A percentile compares a stretch with the other conserved stretches of the same genome.
Conservation (phyloP, 495 filamentous ascomycete genomes). For the Xylaria acuta region DNA sequence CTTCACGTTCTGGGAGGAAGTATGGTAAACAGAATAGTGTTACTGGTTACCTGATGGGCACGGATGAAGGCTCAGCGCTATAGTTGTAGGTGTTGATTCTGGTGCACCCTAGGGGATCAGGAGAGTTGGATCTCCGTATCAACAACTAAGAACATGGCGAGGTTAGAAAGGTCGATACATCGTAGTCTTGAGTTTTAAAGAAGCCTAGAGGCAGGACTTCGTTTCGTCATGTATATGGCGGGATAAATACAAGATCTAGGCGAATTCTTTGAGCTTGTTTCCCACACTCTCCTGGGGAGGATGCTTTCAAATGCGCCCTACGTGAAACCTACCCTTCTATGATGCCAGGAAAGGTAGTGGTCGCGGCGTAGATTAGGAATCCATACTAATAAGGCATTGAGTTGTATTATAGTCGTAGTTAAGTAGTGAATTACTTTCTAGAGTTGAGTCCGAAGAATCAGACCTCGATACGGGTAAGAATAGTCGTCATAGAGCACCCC, state of each 20-base stretch:
- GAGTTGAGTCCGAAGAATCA: neutral
- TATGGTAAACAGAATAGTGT: slow-evolving; percentile 42
- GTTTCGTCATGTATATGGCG: neutral
- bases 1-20: slow-evolving; percentile 54
- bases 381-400: neutral
- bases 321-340: neutral
- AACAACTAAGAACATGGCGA: neutral
- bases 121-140: neutral
- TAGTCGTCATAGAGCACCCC: neutral
- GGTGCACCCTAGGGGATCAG: neutral
- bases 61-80: neutral
- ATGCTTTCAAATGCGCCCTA: neutral
- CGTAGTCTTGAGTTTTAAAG: neutral
- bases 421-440: neutral
- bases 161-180: neutral
- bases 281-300: neutral
- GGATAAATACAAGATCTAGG: neutral
- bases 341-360: neutral
- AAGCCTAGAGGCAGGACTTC: neutral
- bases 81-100: neutral
- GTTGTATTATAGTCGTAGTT: neutral
- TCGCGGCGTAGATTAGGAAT: neutral
- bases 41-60: neutral
- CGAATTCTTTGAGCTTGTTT: neutral
- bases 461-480: neutral